These are phyloP conservation scores for Tephrocybe sp. DNA, from an alignment of 768 basidiomycete genomes.

Conservation along the genomic window DNA sequence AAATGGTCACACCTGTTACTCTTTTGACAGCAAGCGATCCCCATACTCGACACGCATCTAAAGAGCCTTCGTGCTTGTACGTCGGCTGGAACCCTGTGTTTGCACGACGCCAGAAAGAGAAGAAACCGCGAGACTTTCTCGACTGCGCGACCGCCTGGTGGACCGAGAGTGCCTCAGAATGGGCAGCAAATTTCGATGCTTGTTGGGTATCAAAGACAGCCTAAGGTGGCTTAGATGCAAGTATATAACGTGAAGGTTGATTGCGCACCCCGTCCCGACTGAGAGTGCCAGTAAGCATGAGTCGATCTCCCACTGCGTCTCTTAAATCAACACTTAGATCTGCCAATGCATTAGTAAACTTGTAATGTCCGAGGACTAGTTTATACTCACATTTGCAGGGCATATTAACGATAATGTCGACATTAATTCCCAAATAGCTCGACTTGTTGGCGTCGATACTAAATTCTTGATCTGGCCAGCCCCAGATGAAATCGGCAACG, in stretches of 20 bases:
- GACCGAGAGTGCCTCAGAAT: conserved; percentile 66
- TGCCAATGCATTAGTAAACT: conserved; percentile 26
- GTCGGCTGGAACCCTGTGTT: conserved; percentile 64
- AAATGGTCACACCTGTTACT: conserved; percentile 67
- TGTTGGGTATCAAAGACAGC: conserved; percentile 81
- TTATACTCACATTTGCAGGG: conserved; percentile 81
- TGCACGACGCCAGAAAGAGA: conserved; percentile 53
- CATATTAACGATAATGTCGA: conserved; percentile 92
- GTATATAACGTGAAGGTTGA: neutral
- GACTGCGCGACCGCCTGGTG: conserved; percentile 72
- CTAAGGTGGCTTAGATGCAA: conserved; percentile 29
- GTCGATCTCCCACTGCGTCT: conserved; percentile 90
- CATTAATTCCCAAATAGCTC: conserved; percentile 78
- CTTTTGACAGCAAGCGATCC: conserved; percentile 85
- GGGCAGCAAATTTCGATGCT: conserved; percentile 70
- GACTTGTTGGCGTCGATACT: conserved; percentile 69
- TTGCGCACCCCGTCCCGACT: conserved; percentile 78
- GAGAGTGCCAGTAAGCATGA: conserved; percentile 79
- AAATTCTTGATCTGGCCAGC: conserved; percentile 90
- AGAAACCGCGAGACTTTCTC: conserved; percentile 71
- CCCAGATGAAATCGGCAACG: conserved; percentile 88
- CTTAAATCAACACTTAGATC: conserved; percentile 86
- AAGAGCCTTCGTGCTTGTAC: conserved; percentile 66
- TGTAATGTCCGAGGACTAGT: neutral
- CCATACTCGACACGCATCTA: conserved; percentile 81